phyloP scores from a whole-genome alignment of 2,329 filamentous ascomycete species.

The Xylaria sp. region DNA sequence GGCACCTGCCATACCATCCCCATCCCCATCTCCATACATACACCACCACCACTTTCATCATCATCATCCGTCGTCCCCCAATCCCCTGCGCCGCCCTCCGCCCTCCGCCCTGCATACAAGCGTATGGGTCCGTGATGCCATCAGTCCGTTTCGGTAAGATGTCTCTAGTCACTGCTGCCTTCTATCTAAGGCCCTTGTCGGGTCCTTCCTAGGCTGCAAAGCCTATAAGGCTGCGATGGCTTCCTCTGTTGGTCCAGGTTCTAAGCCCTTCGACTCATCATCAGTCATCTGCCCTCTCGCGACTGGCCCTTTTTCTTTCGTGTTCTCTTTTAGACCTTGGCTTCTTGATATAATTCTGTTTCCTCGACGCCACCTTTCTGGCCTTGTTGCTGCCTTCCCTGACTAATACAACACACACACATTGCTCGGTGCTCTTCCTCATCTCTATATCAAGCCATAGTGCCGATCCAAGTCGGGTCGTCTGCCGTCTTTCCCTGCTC shows the following conservation, averaged over 20 bases:
- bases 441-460: constrained; percentile 36
- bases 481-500: constrained; percentile 12
- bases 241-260: constrained; percentile 45
- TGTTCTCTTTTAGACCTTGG: constrained; percentile 40
- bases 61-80: constrained; percentile 30
- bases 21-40: constrained; percentile 26
- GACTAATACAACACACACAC: constrained; percentile 37
- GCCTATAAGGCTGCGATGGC: constrained; percentile 68
- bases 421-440: background rate
- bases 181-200: constrained; percentile 41
- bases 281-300: constrained; percentile 46
- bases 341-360: constrained; percentile 43
- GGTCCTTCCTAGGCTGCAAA: constrained; percentile 53
- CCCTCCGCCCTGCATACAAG: constrained; percentile 39
- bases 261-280: constrained; percentile 47
- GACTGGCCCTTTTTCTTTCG: constrained; percentile 45
- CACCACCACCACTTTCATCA: constrained; percentile 11
- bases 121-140: constrained; percentile 36
- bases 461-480: constrained; percentile 24
- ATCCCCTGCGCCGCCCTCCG: constrained; percentile 38
- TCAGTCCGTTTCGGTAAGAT: constrained; percentile 46
- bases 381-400: constrained; percentile 43
- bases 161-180: constrained; percentile 48
- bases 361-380: constrained; percentile 38
- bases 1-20: constrained; percentile 35